Evolutionary conservation across 163 green algal genomes (phyloP).

Genomic region (Coccomyxa subellipsoidea): DNA sequence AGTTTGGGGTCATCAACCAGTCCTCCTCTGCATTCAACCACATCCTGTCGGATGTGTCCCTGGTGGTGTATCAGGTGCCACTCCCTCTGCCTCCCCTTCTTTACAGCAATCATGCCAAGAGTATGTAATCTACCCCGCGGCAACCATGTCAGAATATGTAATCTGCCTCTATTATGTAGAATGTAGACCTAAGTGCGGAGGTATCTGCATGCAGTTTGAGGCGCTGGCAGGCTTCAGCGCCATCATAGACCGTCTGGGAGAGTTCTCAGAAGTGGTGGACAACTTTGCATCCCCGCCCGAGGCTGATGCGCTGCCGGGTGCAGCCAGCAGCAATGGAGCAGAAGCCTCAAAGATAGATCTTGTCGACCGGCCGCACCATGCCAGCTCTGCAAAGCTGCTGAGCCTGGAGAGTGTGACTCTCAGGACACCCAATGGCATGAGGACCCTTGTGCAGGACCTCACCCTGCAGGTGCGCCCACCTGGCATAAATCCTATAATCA

Average conservation of each 20-base stretch:
- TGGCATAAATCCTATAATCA: background rate
- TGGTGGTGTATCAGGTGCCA: conserved; percentile 91
- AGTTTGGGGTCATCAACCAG: conserved; percentile 98
- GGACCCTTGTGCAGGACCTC: conserved; percentile 65
- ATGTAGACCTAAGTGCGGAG: too few relatives aligned
- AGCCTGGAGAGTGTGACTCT: conserved; percentile 62
- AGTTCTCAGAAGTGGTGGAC: conserved; percentile 79
- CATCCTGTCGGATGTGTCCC: conserved; percentile 89
- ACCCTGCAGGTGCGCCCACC: conserved; percentile 55
- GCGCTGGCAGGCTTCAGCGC: conserved; percentile 86
- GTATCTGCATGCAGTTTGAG: conserved; percentile 87
- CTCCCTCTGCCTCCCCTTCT: background rate
- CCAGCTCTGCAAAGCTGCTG: conserved; percentile 44
- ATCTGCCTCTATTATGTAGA: too few relatives aligned
- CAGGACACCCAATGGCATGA: conserved; percentile 58
- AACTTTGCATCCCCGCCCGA: background rate
- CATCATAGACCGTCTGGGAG: conserved; percentile 88
- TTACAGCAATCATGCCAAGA: too few relatives aligned
- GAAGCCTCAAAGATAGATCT: conserved; percentile 5
- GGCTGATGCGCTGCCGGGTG: background rate
- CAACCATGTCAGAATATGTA: too few relatives aligned
- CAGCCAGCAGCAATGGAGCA: background rate
- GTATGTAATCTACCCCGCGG: too few relatives aligned
- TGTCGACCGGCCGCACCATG: background rate
- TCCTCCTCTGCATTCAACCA: conserved; percentile 94